Evolutionary conservation across 805 yeast genomes (phyloP).

Genomic region (Schizosaccharomyces octosporus): DNA sequence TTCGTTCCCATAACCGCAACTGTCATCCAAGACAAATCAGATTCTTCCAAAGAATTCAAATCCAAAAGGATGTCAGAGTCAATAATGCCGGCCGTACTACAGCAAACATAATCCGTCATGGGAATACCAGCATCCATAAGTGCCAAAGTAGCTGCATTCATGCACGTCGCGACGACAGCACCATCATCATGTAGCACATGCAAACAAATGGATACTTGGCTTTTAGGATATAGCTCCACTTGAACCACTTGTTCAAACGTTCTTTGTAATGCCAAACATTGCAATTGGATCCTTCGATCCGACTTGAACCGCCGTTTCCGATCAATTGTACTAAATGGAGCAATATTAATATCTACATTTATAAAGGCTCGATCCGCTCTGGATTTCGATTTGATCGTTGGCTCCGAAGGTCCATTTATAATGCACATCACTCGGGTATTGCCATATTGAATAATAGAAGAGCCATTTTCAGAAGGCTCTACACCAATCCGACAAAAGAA

Average conservation of each 20-base stretch:
- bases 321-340: slow-evolving; percentile 60
- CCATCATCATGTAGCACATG: slow-evolving; percentile 81
- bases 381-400: slow-evolving; percentile 19
- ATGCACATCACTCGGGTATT: slow-evolving; percentile 67
- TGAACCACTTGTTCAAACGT: slow-evolving; percentile 33
- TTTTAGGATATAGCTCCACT: slow-evolving; percentile 54
- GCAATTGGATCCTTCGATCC: slow-evolving; percentile 24
- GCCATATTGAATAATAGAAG: slow-evolving; percentile 79
- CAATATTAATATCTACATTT: slow-evolving; percentile 39
- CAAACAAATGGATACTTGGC: slow-evolving; percentile 48
- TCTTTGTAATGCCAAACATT: slow-evolving; percentile 12
- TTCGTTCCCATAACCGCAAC: slow-evolving; percentile 65
- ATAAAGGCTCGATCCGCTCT: slow-evolving; percentile 30
- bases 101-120: slow-evolving; percentile 70
- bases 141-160: slow-evolving; percentile 73
- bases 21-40: slow-evolving; percentile 57
- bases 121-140: slow-evolving; percentile 87
- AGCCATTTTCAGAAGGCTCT: slow-evolving; percentile 73
- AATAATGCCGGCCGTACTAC: slow-evolving; percentile 55
- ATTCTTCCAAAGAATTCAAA: slow-evolving; percentile 58
- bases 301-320: slow-evolving; percentile 43
- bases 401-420: slow-evolving; percentile 80
- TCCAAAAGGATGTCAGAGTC: slow-evolving; percentile 48
- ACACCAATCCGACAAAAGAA: slow-evolving; percentile 66
- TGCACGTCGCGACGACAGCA: slow-evolving; percentile 37